phyloP scores from a whole-genome alignment of 768 basidiomycete species.

The Mycena indigotica region DNA sequence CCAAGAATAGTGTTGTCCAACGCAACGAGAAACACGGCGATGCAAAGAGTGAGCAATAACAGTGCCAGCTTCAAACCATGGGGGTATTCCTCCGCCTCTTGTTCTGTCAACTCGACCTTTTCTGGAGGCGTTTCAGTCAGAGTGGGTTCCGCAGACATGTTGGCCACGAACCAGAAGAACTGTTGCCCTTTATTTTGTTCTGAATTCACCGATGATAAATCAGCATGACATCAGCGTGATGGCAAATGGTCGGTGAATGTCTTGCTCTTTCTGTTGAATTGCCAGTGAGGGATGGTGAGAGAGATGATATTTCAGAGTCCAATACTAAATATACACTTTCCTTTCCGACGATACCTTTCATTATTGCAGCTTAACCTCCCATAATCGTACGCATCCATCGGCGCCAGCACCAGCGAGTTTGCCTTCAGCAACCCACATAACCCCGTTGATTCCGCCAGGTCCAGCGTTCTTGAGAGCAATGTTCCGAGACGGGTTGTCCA shows the following conservation, averaged over 20 bases:
- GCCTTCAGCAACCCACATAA: constrained; percentile 66
- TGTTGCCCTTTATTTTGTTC: not conserved
- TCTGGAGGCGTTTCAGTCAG: not conserved
- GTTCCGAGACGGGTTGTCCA: constrained; percentile 68
- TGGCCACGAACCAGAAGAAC: no score
- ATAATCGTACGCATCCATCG: constrained; percentile 78
- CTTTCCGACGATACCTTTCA: not conserved
- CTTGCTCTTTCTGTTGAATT: no score
- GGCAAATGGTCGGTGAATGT: not conserved
- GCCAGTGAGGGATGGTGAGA: not conserved
- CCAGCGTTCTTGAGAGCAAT: constrained; percentile 85
- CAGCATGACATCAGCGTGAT: not conserved
- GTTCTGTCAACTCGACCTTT: not conserved
- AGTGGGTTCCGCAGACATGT: not conserved
- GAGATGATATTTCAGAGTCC: not conserved
- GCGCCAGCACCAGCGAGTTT: constrained; percentile 74
- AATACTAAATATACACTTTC: not conserved
- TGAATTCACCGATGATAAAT: not conserved
- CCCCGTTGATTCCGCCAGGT: constrained; percentile 80
- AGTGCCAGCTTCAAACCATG: not conserved
- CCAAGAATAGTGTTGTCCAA: constrained; percentile 4
- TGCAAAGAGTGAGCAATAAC: constrained; percentile 2
- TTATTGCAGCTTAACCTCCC: constrained; percentile 49
- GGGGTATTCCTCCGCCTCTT: constrained; percentile 1
- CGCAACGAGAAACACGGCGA: constrained; percentile 11